These are phyloP conservation scores for Tolypocladium inflatum DNA, from an alignment of 2,329 filamentous ascomycete genomes.

Conservation along the genomic window DNA sequence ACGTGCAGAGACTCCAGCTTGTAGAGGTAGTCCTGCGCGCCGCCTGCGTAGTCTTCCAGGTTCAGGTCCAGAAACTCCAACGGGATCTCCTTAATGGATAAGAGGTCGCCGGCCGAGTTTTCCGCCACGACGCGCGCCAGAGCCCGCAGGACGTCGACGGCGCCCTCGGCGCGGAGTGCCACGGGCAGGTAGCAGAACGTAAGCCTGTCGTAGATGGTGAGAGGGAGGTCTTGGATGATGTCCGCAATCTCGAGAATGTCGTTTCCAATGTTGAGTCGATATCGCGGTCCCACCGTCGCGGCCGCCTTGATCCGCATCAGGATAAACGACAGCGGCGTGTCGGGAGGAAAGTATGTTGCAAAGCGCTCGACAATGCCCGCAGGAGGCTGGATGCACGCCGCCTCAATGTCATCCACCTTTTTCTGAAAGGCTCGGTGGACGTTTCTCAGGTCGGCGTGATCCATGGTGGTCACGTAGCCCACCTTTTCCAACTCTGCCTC, in stretches of 20 bases:
- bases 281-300: conserved; percentile 52
- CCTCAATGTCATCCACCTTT: conserved; percentile 55
- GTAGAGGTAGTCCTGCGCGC: conserved; percentile 48
- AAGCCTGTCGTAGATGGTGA: conserved; percentile 67
- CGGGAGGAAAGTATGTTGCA: conserved; percentile 68
- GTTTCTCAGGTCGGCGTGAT: conserved; percentile 54
- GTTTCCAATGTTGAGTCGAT: conserved; percentile 51
- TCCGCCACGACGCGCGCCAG: conserved; percentile 63
- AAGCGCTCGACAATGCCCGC: conserved; percentile 64
- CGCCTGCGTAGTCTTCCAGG: conserved; percentile 20
- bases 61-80: conserved; percentile 67
- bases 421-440: conserved; percentile 53
- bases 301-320: conserved; percentile 66
- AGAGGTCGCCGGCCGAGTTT: conserved; percentile 55
- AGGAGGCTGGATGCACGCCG: conserved; percentile 69
- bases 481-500: conserved; percentile 29
- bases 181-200: conserved; percentile 66
- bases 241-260: conserved; percentile 61
- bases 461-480: conserved; percentile 73
- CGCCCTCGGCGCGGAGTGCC: conserved; percentile 37
- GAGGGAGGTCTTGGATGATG: conserved; percentile 59
- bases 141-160: conserved; percentile 44
- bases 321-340: conserved; percentile 76
- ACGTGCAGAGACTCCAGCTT: conserved; percentile 73
- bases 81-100: conserved; percentile 61